A percentile compares a stretch with the other conserved stretches of the same genome.
Conservation (phyloP, 768 basidiomycete species). For the Agrocybe praecox region DNA sequence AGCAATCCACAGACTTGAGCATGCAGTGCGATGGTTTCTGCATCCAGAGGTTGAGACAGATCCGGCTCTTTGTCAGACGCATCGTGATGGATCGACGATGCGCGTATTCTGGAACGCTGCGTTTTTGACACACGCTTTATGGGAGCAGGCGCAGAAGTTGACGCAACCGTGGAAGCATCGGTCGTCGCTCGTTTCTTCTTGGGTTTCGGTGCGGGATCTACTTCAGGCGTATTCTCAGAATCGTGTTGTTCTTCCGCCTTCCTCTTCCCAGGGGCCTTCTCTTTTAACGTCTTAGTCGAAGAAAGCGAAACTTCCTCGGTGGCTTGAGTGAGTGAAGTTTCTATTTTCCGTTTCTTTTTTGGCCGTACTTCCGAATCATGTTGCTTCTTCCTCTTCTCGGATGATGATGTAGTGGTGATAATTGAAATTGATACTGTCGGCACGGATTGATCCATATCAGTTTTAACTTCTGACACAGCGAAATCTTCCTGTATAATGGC, state of each 20-base stretch:
- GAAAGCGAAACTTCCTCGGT: background rate
- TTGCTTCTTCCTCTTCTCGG: constrained; percentile 15
- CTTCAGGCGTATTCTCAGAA: background rate
- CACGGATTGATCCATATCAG: background rate
- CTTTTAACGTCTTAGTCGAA: constrained; percentile 9
- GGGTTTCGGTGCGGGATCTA: constrained; percentile 6
- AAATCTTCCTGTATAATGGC: no score
- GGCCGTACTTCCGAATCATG: constrained; percentile 2
- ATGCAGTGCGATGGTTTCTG: constrained; percentile 28
- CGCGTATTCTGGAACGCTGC: background rate
- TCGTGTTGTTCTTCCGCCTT: constrained; percentile 15
- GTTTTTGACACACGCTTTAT: background rate
- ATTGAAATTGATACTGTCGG: background rate
- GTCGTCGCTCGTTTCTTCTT: constrained; percentile 18
- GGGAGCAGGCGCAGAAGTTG: background rate
- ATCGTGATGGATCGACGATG: constrained; percentile 1
- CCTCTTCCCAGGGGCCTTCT: constrained; percentile 9
- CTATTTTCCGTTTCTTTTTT: constrained; percentile 29
- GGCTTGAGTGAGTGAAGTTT: background rate
- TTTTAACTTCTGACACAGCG: constrained; percentile 9
- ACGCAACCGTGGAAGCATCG: background rate
- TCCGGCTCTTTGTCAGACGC: background rate
- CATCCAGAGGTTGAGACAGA: constrained; percentile 12
- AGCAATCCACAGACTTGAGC: constrained; percentile 64
- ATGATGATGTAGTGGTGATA: background rate